Evolutionary conservation across 306 rosid species (phyloP).

Genomic region (Lotus japonicus): DNA sequence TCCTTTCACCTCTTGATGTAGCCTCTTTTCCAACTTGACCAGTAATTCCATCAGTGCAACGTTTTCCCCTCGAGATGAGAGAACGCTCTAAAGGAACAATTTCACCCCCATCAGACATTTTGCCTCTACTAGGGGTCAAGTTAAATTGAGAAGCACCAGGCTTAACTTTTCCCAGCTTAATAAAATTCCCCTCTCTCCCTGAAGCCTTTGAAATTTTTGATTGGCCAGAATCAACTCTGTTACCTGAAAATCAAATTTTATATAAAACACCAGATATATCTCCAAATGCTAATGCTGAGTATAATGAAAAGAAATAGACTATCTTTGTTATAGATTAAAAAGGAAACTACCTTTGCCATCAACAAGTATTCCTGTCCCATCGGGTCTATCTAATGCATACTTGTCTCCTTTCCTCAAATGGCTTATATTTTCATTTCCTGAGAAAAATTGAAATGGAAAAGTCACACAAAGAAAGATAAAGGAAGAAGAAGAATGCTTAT

Average conservation of each 20-base stretch:
- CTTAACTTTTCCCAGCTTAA: constrained; percentile 69
- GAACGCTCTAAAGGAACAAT: constrained; percentile 30
- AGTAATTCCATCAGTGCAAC: constrained; percentile 34
- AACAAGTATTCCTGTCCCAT: constrained; percentile 26
- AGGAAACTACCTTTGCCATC: constrained; percentile 42
- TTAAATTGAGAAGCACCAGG: constrained; percentile 43
- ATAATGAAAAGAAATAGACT: constrained; percentile 6
- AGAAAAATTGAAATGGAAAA: constrained; percentile 12
- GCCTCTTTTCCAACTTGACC: constrained; percentile 30
- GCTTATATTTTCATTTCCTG: constrained; percentile 46
- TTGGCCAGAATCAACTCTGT: constrained; percentile 43
- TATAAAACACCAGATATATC: not conserved
- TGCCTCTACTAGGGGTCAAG: constrained; percentile 38
- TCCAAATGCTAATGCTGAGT: not conserved
- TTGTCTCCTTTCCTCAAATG: constrained; percentile 42
- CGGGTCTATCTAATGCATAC: constrained; percentile 36
- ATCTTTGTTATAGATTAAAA: not conserved
- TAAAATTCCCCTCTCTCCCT: constrained; percentile 61
- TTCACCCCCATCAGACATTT: constrained; percentile 42
- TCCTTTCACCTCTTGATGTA: constrained; percentile 44
- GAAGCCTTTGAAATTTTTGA: constrained; percentile 49
- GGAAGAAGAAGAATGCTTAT: not conserved
- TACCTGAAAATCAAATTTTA: constrained; percentile 40
- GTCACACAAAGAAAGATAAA: constrained; percentile 9
- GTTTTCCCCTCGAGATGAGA: constrained; percentile 32